Percentiles rank a stretch among this genome's conserved stretches.
phyloP scores from a whole-genome alignment of 495 filamentous ascomycete genomes.

The Letharia columbiana region DNA sequence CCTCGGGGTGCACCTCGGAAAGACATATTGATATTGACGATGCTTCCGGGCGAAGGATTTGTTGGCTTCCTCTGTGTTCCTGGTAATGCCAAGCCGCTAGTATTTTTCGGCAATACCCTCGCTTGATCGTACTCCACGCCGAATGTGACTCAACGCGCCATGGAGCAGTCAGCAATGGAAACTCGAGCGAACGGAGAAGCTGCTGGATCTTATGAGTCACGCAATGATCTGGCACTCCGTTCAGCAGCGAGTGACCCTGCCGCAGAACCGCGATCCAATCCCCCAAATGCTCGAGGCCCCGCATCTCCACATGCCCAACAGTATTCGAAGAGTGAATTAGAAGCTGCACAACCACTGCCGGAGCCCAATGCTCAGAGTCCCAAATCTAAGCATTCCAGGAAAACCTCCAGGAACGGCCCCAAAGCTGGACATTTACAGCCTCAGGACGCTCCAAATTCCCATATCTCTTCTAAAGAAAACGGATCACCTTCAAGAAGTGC shows the following conservation, averaged over 20 bases:
- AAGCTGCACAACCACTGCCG: conserved; percentile 7
- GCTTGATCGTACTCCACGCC: background rate
- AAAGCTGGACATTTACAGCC: background rate
- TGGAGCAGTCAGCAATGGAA: conserved; percentile 12
- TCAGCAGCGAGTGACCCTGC: conserved; percentile 18
- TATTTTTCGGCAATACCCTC: background rate
- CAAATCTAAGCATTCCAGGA: background rate
- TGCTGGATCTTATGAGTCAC: conserved; percentile 19
- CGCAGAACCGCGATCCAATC: conserved; percentile 18
- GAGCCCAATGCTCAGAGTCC: background rate
- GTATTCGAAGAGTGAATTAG: background rate
- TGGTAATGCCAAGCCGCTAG: conserved; percentile 3
- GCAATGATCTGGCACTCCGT: conserved; percentile 16
- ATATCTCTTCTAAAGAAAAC: conserved; percentile 4
- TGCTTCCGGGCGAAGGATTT: conserved; percentile 28
- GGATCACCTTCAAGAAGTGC: conserved; percentile 3
- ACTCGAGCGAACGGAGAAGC: conserved; percentile 12
- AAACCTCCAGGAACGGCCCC: background rate
- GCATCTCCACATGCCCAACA: conserved; percentile 14
- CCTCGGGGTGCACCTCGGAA: conserved; percentile 40
- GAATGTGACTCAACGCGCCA: background rate
- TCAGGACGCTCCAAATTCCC: background rate
- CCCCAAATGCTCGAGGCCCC: conserved; percentile 4
- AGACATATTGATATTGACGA: conserved; percentile 35
- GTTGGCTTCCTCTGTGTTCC: background rate